A percentile compares a stretch with the other conserved stretches of the same genome.
phyloP scores from a whole-genome alignment of 805 yeast genomes.

The Teunomyces atbi region DNA sequence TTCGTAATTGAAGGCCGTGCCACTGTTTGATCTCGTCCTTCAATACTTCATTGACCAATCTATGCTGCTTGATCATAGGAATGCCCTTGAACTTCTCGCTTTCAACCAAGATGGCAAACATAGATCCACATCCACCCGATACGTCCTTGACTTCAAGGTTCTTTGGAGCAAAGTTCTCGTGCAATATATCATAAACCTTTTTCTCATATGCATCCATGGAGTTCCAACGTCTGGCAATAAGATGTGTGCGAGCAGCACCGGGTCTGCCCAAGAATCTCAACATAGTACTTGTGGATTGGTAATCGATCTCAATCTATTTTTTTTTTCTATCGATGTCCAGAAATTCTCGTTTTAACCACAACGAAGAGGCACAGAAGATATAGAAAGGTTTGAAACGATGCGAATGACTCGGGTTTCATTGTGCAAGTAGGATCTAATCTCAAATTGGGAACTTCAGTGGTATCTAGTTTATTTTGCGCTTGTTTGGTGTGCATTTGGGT shows the following conservation, averaged over 20 bases:
- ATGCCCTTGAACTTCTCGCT: constrained; percentile 75
- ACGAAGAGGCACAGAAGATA: background rate
- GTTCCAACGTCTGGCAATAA: constrained; percentile 1
- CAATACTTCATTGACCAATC: constrained; percentile 77
- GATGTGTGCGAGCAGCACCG: background rate
- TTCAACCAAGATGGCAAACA: constrained; percentile 85
- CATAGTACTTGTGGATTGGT: background rate
- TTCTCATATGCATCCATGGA: constrained; percentile 60
- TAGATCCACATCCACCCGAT: constrained; percentile 95
- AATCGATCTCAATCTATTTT: background rate
- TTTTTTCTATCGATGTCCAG: background rate
- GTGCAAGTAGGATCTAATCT: too few relatives aligned
- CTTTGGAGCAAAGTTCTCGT: constrained; percentile 57
- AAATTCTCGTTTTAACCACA: background rate
- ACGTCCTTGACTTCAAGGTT: constrained; percentile 72
- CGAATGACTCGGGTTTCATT: background rate
- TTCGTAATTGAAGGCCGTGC: constrained; percentile 91
- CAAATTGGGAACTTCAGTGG: too few relatives aligned
- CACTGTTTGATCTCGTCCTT: constrained; percentile 84
- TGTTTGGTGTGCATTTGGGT: too few relatives aligned
- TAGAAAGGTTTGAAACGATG: background rate
- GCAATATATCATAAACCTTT: constrained; percentile 56
- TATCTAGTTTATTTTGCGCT: too few relatives aligned
- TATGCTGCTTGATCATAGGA: constrained; percentile 86
- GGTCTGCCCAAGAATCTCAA: background rate